phyloP scores from a whole-genome alignment of 2,329 filamentous ascomycete genomes.

The Fusarium nurragi region DNA sequence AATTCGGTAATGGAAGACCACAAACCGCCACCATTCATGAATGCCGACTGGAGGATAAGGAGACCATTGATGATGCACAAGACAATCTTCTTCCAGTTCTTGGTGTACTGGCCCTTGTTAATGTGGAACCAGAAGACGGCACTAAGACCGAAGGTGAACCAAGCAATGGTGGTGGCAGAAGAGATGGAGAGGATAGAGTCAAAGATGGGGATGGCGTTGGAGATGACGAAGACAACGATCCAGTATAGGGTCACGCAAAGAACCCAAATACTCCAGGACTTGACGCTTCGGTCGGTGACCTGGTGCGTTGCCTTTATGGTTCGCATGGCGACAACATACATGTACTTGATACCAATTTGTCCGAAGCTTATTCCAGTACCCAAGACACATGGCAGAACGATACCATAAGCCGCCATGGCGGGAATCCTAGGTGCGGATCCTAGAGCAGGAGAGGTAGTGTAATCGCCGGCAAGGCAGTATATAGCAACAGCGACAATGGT shows the following conservation, averaged over 20 bases:
- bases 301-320: slow-evolving; percentile 46
- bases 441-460: slow-evolving; percentile 47
- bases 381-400: slow-evolving; percentile 47
- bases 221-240: slow-evolving; percentile 47
- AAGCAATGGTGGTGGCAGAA: slow-evolving; percentile 48
- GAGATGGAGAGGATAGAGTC: slow-evolving; percentile 51
- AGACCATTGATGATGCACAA: slow-evolving; percentile 42
- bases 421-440: slow-evolving; percentile 47
- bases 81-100: slow-evolving; percentile 35
- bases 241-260: slow-evolving; percentile 47
- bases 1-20: slow-evolving; percentile 47
- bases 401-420: slow-evolving; percentile 48
- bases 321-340: slow-evolving; percentile 48
- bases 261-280: slow-evolving; percentile 50
- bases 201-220: slow-evolving; percentile 51
- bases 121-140: slow-evolving; percentile 50
- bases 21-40: slow-evolving; percentile 50
- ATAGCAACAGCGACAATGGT: slow-evolving; percentile 47
- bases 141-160: slow-evolving; percentile 50
- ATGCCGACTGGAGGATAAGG: slow-evolving; percentile 45
- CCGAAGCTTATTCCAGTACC: slow-evolving; percentile 47
- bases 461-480: slow-evolving; percentile 48
- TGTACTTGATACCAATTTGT: slow-evolving; percentile 48
- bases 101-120: slow-evolving; percentile 40
- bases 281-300: slow-evolving; percentile 46